A percentile compares a stretch with the other conserved stretches of the same genome.
These are phyloP conservation scores for Flueggea neowawraea DNA, from an alignment of 441 rosid species.

Conservation along the genomic window DNA sequence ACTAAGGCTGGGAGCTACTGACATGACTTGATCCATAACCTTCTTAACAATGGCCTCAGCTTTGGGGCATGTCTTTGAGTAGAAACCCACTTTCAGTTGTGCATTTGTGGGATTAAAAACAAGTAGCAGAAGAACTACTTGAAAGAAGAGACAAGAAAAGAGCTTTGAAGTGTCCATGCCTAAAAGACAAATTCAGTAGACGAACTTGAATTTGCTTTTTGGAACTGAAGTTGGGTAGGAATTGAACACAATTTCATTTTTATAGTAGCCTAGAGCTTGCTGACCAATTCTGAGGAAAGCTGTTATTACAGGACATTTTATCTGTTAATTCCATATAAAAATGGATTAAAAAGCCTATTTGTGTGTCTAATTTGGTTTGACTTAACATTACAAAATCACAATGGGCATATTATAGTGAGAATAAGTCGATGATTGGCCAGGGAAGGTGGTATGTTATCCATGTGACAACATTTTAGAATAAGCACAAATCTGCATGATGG, in stretches of 20 bases:
- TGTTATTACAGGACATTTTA: constrained; percentile 5
- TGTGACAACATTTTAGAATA: too few species aligned
- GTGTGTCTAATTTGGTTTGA: too few species aligned
- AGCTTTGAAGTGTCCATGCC: constrained; percentile 29
- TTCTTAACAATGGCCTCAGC: constrained; percentile 41
- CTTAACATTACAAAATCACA: too few species aligned
- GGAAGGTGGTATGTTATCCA: too few species aligned
- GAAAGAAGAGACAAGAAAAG: constrained; percentile 26
- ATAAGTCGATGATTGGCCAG: too few species aligned
- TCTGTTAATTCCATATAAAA: neutral
- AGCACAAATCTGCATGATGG: too few species aligned
- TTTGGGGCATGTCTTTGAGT: constrained; percentile 35
- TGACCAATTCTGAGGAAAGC: neutral
- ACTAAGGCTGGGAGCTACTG: constrained; percentile 40
- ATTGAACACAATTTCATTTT: neutral
- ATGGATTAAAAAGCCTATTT: neutral
- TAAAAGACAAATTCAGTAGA: too few species aligned
- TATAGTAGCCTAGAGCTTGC: constrained; percentile 7
- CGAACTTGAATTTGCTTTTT: neutral
- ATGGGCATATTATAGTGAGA: too few species aligned
- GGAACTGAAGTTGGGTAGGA: neutral
- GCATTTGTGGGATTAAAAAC: constrained; percentile 20
- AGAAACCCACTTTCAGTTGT: constrained; percentile 51
- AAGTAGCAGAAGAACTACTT: constrained; percentile 26
- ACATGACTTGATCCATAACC: constrained; percentile 30